Percentiles rank a stretch among this genome's conserved stretches.
These are phyloP conservation scores for Cyclotella baltica DNA, from an alignment of 108 stramenopile genomes.

Conservation along the genomic window DNA sequence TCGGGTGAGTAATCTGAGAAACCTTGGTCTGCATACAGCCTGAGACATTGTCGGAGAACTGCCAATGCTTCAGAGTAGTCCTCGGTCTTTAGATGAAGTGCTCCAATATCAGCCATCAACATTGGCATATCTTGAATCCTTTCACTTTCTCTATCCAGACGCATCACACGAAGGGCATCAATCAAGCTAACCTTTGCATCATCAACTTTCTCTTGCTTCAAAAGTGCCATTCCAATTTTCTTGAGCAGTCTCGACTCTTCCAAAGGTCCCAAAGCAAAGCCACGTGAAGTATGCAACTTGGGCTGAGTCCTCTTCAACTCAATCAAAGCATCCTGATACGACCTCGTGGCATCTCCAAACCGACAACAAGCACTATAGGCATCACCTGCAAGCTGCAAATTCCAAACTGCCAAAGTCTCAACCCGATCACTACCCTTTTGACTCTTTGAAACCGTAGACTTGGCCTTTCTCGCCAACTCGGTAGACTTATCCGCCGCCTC, in stretches of 20 bases:
- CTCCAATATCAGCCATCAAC: slow-evolving; percentile 38
- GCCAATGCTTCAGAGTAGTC: slow-evolving; percentile 40
- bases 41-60: slow-evolving; percentile 40
- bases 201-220: slow-evolving; percentile 23
- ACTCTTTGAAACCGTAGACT: neutral
- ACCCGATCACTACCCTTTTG: slow-evolving; percentile 15
- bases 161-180: slow-evolving; percentile 34
- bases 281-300: neutral
- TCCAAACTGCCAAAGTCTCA: slow-evolving; percentile 15
- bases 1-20: slow-evolving; percentile 27
- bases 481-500: slow-evolving; percentile 28
- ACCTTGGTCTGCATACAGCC: slow-evolving; percentile 44
- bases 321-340: slow-evolving; percentile 44
- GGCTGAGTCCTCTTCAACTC: slow-evolving; percentile 26
- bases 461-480: slow-evolving; percentile 23
- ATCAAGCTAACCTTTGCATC: slow-evolving; percentile 38
- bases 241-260: slow-evolving; percentile 39
- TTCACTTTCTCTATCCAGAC: slow-evolving; percentile 23
- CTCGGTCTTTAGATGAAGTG: slow-evolving; percentile 23
- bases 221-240: slow-evolving; percentile 36
- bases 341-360: slow-evolving; percentile 36
- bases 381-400: slow-evolving; percentile 38
- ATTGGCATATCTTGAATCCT: slow-evolving; percentile 20
- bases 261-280: neutral
- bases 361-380: slow-evolving; percentile 27